phyloP scores from a whole-genome alignment of 2,329 filamentous ascomycete species.

The Venturia aucupariae region DNA sequence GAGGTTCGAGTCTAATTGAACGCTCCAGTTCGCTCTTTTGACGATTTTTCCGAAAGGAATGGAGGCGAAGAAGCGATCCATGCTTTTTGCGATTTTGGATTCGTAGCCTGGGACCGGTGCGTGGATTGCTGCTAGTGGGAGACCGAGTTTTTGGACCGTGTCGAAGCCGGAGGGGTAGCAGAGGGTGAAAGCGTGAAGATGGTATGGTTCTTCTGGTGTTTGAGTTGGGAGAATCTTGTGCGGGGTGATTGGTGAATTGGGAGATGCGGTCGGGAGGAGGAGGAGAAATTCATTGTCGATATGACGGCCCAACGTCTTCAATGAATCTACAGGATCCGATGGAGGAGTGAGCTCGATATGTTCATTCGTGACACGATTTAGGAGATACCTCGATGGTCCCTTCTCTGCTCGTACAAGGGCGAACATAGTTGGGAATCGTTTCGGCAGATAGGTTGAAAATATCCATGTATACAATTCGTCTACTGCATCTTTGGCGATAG shows the following conservation, averaged over 20 bases:
- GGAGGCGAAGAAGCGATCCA: constrained; percentile 52
- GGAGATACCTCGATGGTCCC: constrained; percentile 21
- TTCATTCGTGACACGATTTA: constrained; percentile 39
- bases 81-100: constrained; percentile 46
- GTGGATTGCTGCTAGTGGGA: constrained; percentile 47
- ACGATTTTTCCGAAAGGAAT: constrained; percentile 47
- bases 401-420: constrained; percentile 24
- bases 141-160: constrained; percentile 44
- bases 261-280: constrained; percentile 35
- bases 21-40: constrained; percentile 45
- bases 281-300: constrained; percentile 54
- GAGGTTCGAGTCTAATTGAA: constrained; percentile 33
- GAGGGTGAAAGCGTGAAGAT: constrained; percentile 46
- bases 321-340: constrained; percentile 29
- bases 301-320: constrained; percentile 41
- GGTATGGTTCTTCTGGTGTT: constrained; percentile 34
- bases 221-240: constrained; percentile 18
- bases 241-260: constrained; percentile 16
- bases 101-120: constrained; percentile 48
- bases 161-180: constrained; percentile 53
- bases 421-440: constrained; percentile 48
- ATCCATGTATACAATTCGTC: constrained; percentile 50
- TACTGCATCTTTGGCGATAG: constrained; percentile 38
- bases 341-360: constrained; percentile 31
- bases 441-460: constrained; percentile 45